Conservation (phyloP, 2,329 filamentous ascomycete species). For the Herpotrichia juniperi region DNA sequence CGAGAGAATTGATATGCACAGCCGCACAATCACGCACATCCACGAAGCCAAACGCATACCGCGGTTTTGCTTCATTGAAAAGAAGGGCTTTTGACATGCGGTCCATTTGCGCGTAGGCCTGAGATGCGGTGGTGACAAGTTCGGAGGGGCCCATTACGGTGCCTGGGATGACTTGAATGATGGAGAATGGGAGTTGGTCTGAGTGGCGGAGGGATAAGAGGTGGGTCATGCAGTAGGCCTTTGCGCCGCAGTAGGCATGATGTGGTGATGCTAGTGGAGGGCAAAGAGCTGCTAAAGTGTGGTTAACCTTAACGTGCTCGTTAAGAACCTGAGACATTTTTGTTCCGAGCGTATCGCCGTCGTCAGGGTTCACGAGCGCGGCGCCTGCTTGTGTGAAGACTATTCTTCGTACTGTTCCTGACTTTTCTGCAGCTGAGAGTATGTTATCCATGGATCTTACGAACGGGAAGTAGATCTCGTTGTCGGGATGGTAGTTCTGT, state of each 20-base stretch:
- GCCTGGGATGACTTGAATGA: slow-evolving; percentile 41
- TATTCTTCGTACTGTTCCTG: slow-evolving; percentile 30
- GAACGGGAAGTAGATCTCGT: slow-evolving; percentile 40
- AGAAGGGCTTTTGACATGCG: slow-evolving; percentile 39
- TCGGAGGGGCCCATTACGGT: slow-evolving; percentile 42
- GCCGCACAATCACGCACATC: slow-evolving; percentile 38
- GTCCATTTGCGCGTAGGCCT: slow-evolving; percentile 32
- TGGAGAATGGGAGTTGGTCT: slow-evolving; percentile 28
- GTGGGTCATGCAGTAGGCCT: slow-evolving; percentile 40
- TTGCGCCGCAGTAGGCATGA: slow-evolving; percentile 41
- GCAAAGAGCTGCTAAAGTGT: slow-evolving; percentile 23
- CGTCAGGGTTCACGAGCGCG: slow-evolving; percentile 36
- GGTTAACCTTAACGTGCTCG: slow-evolving; percentile 30
- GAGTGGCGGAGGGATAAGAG: slow-evolving; percentile 24
- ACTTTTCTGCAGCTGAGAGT: slow-evolving; percentile 30
- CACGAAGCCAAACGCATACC: slow-evolving; percentile 44
- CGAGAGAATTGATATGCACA: slow-evolving; percentile 37
- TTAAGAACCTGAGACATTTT: slow-evolving; percentile 31
- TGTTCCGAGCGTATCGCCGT: slow-evolving; percentile 38
- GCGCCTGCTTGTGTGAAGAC: slow-evolving; percentile 44
- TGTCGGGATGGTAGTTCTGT: slow-evolving; percentile 37
- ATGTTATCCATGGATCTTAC: slow-evolving; percentile 39
- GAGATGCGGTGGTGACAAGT: slow-evolving; percentile 23
- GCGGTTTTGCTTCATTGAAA: slow-evolving; percentile 35
- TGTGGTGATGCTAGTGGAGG: slow-evolving; percentile 37